Percentiles rank a stretch among this genome's conserved stretches.
Conservation (phyloP, 805 yeast species). For the Starmerella vaccinii region DNA sequence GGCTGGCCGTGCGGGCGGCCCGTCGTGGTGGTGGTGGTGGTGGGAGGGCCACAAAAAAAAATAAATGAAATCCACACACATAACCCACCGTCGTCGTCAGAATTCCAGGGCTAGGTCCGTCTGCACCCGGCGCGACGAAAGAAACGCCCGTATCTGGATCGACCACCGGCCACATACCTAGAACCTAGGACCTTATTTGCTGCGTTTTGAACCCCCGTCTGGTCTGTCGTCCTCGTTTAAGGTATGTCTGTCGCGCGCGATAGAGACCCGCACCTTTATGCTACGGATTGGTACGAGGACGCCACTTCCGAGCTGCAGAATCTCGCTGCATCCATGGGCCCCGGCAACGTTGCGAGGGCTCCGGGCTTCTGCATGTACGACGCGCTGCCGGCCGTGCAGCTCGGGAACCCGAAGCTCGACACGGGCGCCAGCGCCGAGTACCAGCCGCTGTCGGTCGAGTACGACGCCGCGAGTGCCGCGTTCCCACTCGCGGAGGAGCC, state of each 20-base stretch:
- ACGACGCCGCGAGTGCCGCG: conserved; percentile 29
- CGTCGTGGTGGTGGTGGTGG: no score
- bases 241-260: conserved; percentile 4
- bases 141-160: no score
- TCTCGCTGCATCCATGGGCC: conserved; percentile 29
- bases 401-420: conserved; percentile 59
- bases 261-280: conserved; percentile 25
- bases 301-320: conserved; percentile 24
- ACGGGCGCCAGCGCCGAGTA: conserved; percentile 49
- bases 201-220: no score
- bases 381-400: conserved; percentile 80
- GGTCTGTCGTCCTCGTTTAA: no score
- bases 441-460: conserved; percentile 37
- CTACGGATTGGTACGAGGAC: conserved; percentile 28
- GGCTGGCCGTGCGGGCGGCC: no score
- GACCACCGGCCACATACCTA: no score
- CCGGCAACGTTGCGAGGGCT: conserved; percentile 50
- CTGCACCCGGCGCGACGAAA: no score
- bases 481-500: conserved; percentile 34
- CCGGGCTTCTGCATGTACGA: conserved; percentile 58
- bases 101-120: conserved; percentile 3
- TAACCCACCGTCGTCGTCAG: neutral
- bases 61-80: no score
- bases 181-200: no score
- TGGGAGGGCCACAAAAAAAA: neutral